Evolutionary conservation across 1,284 basidiomycete genomes (phyloP), one percentile per base, ranked within the genome.

Genomic region (Macrocystidia cucumis): DNA sequence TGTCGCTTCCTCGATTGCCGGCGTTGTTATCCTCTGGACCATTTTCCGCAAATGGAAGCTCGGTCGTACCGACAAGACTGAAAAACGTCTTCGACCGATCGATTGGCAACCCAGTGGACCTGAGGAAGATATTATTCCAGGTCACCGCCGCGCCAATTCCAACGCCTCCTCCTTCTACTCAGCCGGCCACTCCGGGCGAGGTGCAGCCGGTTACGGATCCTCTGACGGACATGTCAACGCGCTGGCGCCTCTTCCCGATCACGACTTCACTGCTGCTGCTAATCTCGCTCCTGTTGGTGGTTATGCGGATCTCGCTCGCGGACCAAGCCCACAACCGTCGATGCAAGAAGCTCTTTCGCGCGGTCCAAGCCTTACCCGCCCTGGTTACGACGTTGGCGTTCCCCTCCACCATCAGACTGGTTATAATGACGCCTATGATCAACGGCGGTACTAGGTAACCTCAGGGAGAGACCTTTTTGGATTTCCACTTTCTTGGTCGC

Each of bases 41-140:
- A 64, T 88, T 49, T 87, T 91, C 69, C 81, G 90, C 63, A 91
- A 91, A 61, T 90, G 84, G 84, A 91, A 91, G 65, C 76, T 91
- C 50, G 75, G 74, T 42, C 78, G 83, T 35, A 87, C 84, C 28
- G 72, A 74, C 54, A 70, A 76, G 51, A 91, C 91, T 52, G 84
- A 88, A 49, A 72, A 78, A 44, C 84, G 87, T 50, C 78, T 91
- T 62, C 74, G 80, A 35, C 88, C 89, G 44, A 83, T 88, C 51
- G 77, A 89, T 60, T 88, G 84, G 84, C 73, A 80, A 52, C 81
- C 83, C 13, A 70, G 72, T 19, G 59, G 52, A 38, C 51, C 55
- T 13, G 68, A 70, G 2, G 70, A 67, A 27, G 56, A 57, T 34
- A 59, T 60, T 44, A 55, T 72, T 35, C 60, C 70, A 25, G 57